These are phyloP conservation scores for Leptomonas pyrrhocoris DNA, from an alignment of 208 protist genomes.

Conservation along the genomic window DNA sequence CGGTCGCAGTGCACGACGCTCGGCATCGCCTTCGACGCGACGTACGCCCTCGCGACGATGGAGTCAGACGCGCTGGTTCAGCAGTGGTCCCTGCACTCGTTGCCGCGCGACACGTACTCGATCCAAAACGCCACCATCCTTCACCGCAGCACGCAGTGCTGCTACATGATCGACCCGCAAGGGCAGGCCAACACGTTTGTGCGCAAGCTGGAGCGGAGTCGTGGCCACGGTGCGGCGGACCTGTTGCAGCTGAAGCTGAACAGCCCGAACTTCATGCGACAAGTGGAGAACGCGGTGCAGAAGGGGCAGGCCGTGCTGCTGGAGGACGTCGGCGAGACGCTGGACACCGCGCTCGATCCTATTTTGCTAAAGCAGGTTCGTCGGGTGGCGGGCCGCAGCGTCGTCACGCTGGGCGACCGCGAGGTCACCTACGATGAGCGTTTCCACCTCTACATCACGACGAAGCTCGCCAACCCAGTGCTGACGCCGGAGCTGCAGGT, in stretches of 20 bases:
- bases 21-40: constrained; percentile 60
- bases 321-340: constrained; percentile 94
- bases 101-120: constrained; percentile 94
- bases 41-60: constrained; percentile 87
- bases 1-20: constrained; percentile 56
- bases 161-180: constrained; percentile 94
- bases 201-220: constrained; percentile 78
- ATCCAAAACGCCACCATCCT: constrained; percentile 92
- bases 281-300: constrained; percentile 93
- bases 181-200: constrained; percentile 95
- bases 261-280: constrained; percentile 91
- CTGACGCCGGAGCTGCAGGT: constrained; percentile 95
- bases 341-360: constrained; percentile 95
- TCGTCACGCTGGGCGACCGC: constrained; percentile 93
- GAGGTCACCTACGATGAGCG: constrained; percentile 93
- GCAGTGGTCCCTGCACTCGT: constrained; percentile 93
- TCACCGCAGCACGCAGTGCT: constrained; percentile 86
- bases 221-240: constrained; percentile 54
- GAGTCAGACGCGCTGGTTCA: constrained; percentile 88
- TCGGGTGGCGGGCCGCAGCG: constrained; percentile 78
- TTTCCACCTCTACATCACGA: constrained; percentile 96
- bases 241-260: constrained; percentile 93
- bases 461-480: constrained; percentile 94
- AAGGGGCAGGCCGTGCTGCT: constrained; percentile 95
- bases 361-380: constrained; percentile 94